Evolutionary conservation across 345 rosid species (phyloP).

Genomic region (Citrus cavaleriei): DNA sequence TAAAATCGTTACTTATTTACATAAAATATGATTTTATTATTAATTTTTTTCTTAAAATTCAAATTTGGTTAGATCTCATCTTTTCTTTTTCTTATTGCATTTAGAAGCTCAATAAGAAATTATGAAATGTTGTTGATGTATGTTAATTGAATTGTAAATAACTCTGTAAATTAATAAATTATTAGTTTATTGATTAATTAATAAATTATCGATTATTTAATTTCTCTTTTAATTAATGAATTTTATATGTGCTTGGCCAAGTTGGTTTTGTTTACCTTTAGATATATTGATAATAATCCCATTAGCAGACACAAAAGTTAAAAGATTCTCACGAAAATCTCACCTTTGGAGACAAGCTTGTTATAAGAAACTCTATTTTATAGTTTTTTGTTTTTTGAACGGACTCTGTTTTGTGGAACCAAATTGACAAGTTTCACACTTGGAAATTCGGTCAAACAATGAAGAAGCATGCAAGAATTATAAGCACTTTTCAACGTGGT

Average conservation of each 20-base stretch:
- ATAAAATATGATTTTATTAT: no score
- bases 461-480: not conserved
- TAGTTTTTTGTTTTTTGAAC: not conserved
- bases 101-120: no score
- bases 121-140: no score
- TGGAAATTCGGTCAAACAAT: constrained; percentile 16
- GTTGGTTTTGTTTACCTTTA: not conserved
- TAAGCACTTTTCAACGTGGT: constrained; percentile 1
- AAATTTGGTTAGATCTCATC: no score
- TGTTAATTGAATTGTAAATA: no score
- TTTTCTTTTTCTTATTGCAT: no score
- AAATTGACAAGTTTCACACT: not conserved
- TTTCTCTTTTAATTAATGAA: no score
- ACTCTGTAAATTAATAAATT: no score
- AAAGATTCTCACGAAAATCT: not conserved
- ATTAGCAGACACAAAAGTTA: constrained; percentile 6
- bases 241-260: not conserved
- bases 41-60: no score
- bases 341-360: constrained; percentile 9
- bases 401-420: not conserved
- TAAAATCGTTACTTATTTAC: no score
- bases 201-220: no score
- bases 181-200: no score
- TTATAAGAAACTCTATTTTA: not conserved
- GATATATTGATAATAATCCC: not conserved